These are phyloP conservation scores for Pichia norvegensis DNA, from an alignment of 1,139 yeast genomes.

Conservation along the genomic window DNA sequence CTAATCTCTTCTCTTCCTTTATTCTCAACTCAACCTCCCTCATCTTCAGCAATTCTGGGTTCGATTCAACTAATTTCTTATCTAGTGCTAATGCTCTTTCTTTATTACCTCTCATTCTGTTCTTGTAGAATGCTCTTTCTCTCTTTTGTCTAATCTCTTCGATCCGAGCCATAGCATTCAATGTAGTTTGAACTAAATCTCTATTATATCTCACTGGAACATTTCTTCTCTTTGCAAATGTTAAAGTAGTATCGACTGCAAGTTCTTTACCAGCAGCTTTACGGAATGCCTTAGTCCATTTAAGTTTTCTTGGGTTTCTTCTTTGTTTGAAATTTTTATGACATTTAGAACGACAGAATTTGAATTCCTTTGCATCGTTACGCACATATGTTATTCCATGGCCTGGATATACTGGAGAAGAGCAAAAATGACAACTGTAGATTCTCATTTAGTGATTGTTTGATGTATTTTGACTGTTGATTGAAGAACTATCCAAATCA, in stretches of 20 bases:
- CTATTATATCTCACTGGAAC: conserved; percentile 97
- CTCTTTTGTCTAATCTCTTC: conserved; percentile 95
- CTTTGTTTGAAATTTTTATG: conserved; percentile 96
- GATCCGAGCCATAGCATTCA: conserved; percentile 91
- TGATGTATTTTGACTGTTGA: not conserved
- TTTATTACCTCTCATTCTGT: conserved; percentile 97
- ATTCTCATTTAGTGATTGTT: conserved; percentile 63
- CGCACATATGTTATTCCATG: conserved; percentile 98
- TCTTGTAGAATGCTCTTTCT: conserved; percentile 97
- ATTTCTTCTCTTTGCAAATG: conserved; percentile 95
- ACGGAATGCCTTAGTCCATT: conserved; percentile 98
- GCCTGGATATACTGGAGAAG: conserved; percentile 94
- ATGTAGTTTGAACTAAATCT: conserved; percentile 87
- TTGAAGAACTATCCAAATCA: not conserved
- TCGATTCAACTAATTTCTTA: conserved; percentile 75
- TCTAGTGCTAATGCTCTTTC: conserved; percentile 80
- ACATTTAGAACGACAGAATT: conserved; percentile 97
- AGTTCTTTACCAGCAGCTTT: conserved; percentile 98
- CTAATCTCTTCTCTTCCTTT: conserved; percentile 64
- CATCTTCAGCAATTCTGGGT: conserved; percentile 84
- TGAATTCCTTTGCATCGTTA: conserved; percentile 94
- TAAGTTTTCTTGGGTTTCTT: conserved; percentile 96
- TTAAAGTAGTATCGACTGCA: conserved; percentile 93
- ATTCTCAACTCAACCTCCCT: conserved; percentile 89
- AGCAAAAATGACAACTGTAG: conserved; percentile 91